Base-by-base conservation (phyloP, 495 filamentous ascomycete genomes). In the Venustampulla echinocandica region DNA sequence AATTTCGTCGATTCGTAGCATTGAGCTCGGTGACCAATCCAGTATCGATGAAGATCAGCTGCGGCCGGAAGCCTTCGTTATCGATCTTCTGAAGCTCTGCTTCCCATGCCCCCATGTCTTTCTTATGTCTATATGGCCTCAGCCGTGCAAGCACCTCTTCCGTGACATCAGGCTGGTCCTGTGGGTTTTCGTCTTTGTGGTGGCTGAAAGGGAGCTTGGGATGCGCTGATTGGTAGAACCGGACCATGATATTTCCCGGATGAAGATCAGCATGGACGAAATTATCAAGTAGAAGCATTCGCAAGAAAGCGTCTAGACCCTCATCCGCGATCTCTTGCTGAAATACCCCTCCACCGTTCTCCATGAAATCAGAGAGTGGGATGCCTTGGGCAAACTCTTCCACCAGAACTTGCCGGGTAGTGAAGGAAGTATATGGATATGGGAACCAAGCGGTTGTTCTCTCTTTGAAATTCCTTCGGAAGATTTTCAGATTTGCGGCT, bases 171-270 rank as follows among this genome's bases (percentile, higher is more conserved):
- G 74, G 68, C 42, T 81, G 75, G 2, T 69, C 67, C n/a, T 75
- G 65, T 0, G 71, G 67, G 44, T 72, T 66, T 23, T 71, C 68
- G 52, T 64, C 66, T 55, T 71, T 62, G 42, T 73, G 72, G 56
- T 70, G 59, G 17, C 44, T 55, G 40, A 61, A 64, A 15, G 76
- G 71, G 9, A 89, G 67, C 49, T 76, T 69, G 3, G 93, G 75
- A 45, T 80, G 71, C 24, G 79, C 79, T 0, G 88, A 81, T 57
- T 92, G 77, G 67, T 97, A 95, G 66, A 99, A 99, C 48, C 93
- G 87, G 37, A 99, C 93, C 90, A 99, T 97, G 68, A 99, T 97
- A 61, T 99, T 99, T 6, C 93, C 93, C 0, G 93, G 93, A 56
- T 99, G 93, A 9, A 99, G 70, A 64, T 99, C 93, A n/a, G 93